Conservation (phyloP, 2,329 filamentous ascomycete species). For the Phyllosticta capitalensis region DNA sequence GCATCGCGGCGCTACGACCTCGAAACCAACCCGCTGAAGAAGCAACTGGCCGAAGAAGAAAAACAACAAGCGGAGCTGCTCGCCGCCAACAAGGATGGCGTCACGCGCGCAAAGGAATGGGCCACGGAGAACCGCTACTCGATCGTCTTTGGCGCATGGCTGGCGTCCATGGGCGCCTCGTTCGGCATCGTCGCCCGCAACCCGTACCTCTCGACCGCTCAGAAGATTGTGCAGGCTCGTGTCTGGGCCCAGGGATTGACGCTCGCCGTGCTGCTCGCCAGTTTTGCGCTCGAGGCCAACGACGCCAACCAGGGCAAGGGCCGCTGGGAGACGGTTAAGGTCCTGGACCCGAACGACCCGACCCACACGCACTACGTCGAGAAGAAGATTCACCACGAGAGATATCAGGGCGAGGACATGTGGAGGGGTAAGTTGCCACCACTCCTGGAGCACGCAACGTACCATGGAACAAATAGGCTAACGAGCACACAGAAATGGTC, state of each 20-base stretch:
- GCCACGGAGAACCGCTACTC: constrained; percentile 73
- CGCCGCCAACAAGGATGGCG: constrained; percentile 45
- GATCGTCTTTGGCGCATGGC: constrained; percentile 75
- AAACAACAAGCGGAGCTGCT: constrained; percentile 21
- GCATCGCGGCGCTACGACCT: constrained; percentile 63
- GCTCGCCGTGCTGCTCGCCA: constrained; percentile 71
- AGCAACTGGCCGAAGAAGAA: constrained; percentile 46
- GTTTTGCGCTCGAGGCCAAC: constrained; percentile 69
- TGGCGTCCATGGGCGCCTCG: constrained; percentile 67
- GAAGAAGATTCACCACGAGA: constrained; percentile 79
- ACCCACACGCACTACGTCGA: constrained; percentile 75
- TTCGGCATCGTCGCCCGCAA: constrained; percentile 70
- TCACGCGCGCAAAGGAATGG: constrained; percentile 60
- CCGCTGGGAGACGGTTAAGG: constrained; percentile 75
- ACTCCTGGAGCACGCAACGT: background rate
- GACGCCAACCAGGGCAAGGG: constrained; percentile 70
- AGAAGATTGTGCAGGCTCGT: constrained; percentile 91
- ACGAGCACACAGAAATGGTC: constrained; percentile 57
- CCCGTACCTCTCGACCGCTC: constrained; percentile 60
- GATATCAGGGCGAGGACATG: constrained; percentile 80
- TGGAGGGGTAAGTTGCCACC: constrained; percentile 62
- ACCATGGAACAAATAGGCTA: background rate
- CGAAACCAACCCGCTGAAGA: constrained; percentile 55
- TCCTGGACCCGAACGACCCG: constrained; percentile 71
- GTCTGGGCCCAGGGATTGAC: constrained; percentile 89